Conservation (phyloP, 257 asterid genomes). For the Dorcoceras hygrometricum region DNA sequence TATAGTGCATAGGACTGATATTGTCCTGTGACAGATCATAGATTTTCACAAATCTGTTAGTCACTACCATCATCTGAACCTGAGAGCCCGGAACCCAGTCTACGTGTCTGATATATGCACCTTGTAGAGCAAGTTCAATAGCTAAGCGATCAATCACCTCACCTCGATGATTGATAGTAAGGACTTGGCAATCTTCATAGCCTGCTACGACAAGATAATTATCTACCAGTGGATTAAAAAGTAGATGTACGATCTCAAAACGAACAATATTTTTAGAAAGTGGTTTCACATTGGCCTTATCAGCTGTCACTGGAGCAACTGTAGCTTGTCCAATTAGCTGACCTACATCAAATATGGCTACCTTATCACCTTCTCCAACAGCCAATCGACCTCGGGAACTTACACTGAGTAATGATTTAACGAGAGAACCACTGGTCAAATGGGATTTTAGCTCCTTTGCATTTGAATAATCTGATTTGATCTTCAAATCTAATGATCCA, state of each 20-base stretch:
- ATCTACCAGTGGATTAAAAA: conserved; percentile 79
- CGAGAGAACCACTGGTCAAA: conserved; percentile 88
- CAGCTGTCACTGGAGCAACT: conserved; percentile 93
- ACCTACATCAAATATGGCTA: conserved; percentile 94
- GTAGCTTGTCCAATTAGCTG: conserved; percentile 98
- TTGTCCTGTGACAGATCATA: conserved; percentile 94
- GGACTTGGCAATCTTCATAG: conserved; percentile 98
- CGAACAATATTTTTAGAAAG: conserved; percentile 93
- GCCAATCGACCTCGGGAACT: conserved; percentile 92
- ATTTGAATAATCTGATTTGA: conserved; percentile 91
- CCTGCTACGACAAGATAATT: conserved; percentile 96
- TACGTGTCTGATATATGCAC: conserved; percentile 86
- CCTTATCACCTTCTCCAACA: conserved; percentile 99
- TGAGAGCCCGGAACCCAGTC: conserved; percentile 99
- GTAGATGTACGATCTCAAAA: conserved; percentile 89
- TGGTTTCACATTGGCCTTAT: conserved; percentile 98
- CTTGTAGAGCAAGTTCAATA: conserved; percentile 95
- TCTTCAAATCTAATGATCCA: conserved; percentile 94
- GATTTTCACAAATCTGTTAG: conserved; percentile 87
- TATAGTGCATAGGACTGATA: conserved; percentile 91
- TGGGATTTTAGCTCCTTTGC: conserved; percentile 94
- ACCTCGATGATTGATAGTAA: conserved; percentile 91
- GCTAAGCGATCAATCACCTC: conserved; percentile 96
- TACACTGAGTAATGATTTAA: conserved; percentile 88
- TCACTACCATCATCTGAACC: conserved; percentile 95